Evolutionary conservation across 1,139 yeast genomes (phyloP).

Genomic region (Taphrina sp.): DNA sequence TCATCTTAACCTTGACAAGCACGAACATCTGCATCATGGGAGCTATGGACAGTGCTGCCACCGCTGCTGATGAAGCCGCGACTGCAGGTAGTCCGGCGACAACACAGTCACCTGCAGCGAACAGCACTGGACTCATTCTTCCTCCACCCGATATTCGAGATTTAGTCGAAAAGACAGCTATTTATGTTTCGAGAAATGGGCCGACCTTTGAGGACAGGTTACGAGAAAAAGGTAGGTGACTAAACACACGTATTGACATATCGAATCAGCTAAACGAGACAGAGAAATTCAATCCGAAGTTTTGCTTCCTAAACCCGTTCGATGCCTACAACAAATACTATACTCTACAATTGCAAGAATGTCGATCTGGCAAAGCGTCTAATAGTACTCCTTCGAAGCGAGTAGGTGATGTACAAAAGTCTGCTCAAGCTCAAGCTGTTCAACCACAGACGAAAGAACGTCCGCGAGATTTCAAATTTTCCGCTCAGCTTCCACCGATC

Average conservation of each 20-base stretch:
- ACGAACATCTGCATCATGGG: neutral
- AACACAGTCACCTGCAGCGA: slow-evolving; percentile 5
- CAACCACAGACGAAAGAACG: slow-evolving; percentile 39
- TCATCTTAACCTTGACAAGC: neutral
- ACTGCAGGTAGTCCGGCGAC: neutral
- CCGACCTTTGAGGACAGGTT: slow-evolving; percentile 59
- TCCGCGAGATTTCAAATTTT: slow-evolving; percentile 52
- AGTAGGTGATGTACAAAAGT: slow-evolving; percentile 1
- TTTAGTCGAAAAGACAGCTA: slow-evolving; percentile 69
- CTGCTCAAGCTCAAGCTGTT: neutral
- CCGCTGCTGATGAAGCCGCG: neutral
- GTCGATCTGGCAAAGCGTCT: slow-evolving; percentile 39
- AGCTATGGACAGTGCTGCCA: neutral
- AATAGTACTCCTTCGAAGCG: slow-evolving; percentile 24
- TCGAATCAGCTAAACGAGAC: slow-evolving; percentile 31
- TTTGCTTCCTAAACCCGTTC: slow-evolving; percentile 57
- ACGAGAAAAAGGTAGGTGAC: slow-evolving; percentile 41
- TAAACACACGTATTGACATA: neutral
- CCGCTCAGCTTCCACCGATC: slow-evolving; percentile 55
- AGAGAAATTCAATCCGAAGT: slow-evolving; percentile 55
- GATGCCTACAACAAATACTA: slow-evolving; percentile 63
- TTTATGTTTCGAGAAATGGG: slow-evolving; percentile 70
- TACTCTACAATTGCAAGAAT: slow-evolving; percentile 46
- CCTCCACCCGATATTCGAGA: slow-evolving; percentile 61
- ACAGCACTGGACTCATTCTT: slow-evolving; percentile 46